A percentile compares a stretch with the other conserved stretches of the same genome.
Conservation (phyloP, 1,284 basidiomycete species). For the Vanrija pseudolonga region DNA sequence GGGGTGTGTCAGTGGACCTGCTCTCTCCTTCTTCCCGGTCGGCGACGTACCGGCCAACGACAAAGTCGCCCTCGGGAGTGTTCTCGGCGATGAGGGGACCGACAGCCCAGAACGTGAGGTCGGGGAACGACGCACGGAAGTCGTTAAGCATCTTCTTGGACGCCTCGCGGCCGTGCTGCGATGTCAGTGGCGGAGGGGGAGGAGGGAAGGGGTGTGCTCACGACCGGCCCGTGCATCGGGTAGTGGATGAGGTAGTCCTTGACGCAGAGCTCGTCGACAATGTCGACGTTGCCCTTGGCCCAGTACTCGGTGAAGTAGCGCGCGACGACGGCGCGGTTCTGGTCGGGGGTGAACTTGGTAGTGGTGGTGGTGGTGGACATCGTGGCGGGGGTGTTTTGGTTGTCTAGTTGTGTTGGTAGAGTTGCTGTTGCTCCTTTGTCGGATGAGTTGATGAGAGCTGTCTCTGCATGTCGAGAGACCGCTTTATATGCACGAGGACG, state of each 20-base stretch:
- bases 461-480: too few species aligned
- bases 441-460: too few species aligned
- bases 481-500: too few species aligned
- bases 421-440: too few species aligned
- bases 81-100: slow-evolving; percentile 1
- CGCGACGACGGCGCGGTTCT: not conserved
- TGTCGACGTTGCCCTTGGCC: slow-evolving; percentile 1
- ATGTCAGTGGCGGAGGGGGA: not conserved
- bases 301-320: slow-evolving; percentile 1
- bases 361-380: not conserved
- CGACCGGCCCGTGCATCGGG: not conserved
- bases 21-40: not conserved
- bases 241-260: not conserved
- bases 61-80: slow-evolving; percentile 2
- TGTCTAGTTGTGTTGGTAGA: too few species aligned
- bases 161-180: not conserved
- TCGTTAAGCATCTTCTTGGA: not conserved
- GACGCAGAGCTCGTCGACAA: not conserved
- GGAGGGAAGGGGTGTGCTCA: not conserved
- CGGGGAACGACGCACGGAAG: not conserved
- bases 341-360: not conserved
- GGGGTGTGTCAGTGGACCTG: not conserved
- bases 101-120: slow-evolving; percentile 1
- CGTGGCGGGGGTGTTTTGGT: not conserved
- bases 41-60: not conserved